Evolutionary conservation across 2,329 filamentous ascomycete species (phyloP).

Genomic region (Xylaria digitata): DNA sequence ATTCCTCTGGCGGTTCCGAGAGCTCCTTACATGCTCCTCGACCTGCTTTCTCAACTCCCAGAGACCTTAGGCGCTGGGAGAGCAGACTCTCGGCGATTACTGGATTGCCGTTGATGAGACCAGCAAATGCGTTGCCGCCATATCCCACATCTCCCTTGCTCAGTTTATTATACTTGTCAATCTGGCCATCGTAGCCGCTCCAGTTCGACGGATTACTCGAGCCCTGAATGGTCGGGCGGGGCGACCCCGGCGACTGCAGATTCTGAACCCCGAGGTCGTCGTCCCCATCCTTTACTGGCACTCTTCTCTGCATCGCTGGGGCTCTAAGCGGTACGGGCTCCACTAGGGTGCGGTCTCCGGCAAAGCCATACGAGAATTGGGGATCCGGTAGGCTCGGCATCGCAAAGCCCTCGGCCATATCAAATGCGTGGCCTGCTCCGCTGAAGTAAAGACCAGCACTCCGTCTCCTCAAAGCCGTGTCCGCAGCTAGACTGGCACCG

Average conservation of each 20-base stretch:
- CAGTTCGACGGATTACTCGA: conserved; percentile 46
- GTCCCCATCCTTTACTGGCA: conserved; percentile 48
- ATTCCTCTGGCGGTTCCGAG: conserved; percentile 8
- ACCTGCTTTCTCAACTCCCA: conserved; percentile 60
- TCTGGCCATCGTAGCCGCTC: conserved; percentile 39
- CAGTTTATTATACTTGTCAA: conserved; percentile 72
- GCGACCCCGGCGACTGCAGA: conserved; percentile 38
- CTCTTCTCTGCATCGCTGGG: conserved; percentile 47
- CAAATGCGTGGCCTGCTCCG: conserved; percentile 49
- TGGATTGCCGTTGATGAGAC: conserved; percentile 53
- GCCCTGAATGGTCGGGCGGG: conserved; percentile 52
- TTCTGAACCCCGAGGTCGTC: conserved; percentile 45
- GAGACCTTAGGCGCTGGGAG: conserved; percentile 73
- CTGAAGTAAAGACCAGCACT: conserved; percentile 64
- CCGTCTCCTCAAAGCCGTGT: conserved; percentile 68
- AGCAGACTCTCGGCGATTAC: conserved; percentile 73
- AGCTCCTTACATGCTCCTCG: conserved; percentile 3
- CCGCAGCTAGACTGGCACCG: conserved; percentile 64
- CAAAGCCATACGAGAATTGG: conserved; percentile 45
- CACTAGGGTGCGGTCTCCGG: conserved; percentile 53
- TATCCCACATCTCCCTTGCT: conserved; percentile 73
- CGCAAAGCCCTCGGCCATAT: conserved; percentile 51
- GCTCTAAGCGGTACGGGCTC: conserved; percentile 65
- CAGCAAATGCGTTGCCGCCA: conserved; percentile 65
- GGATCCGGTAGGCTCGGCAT: conserved; percentile 41